Percentiles rank a stretch among this genome's conserved stretches.
phyloP scores from a whole-genome alignment of 1,284 basidiomycete genomes.

The Taiwanofungus camphoratus region DNA sequence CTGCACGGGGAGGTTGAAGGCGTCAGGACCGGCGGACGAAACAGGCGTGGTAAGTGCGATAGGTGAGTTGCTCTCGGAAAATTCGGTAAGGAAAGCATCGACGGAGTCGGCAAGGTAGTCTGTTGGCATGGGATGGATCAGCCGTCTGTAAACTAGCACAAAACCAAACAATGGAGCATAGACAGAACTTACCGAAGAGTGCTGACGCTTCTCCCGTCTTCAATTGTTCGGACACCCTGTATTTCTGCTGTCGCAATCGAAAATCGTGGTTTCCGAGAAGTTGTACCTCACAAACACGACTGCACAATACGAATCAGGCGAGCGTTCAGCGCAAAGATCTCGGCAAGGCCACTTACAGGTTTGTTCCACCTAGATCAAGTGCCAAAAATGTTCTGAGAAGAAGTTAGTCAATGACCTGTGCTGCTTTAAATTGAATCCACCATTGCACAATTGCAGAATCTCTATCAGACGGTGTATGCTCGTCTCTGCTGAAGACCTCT shows the following conservation, averaged over 20 bases:
- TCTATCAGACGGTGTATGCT: conserved; percentile 1
- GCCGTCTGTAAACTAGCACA: too few species aligned
- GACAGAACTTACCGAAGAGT: conserved; percentile 65
- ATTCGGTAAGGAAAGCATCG: conserved; percentile 85
- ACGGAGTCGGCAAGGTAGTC: conserved; percentile 97
- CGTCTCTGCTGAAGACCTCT: background rate
- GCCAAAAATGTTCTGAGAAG: conserved; percentile 80
- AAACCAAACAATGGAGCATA: too few species aligned
- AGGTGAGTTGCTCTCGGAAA: conserved; percentile 16
- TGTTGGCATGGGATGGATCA: conserved; percentile 28
- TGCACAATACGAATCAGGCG: conserved; percentile 24
- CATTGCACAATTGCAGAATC: conserved; percentile 3
- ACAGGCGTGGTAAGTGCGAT: conserved; percentile 31
- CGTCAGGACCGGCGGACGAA: conserved; percentile 19
- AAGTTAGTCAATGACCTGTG: conserved; percentile 3
- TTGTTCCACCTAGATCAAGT: conserved; percentile 92
- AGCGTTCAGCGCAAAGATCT: conserved; percentile 5
- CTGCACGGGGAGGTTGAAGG: conserved; percentile 6
- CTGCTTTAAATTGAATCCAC: conserved; percentile 6
- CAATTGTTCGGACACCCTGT: conserved; percentile 84
- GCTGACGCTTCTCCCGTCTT: conserved; percentile 84
- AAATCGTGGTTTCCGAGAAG: conserved; percentile 89
- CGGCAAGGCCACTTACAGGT: conserved; percentile 59
- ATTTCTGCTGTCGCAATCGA: conserved; percentile 87
- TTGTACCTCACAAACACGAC: conserved; percentile 90